Evolutionary conservation across 1,284 basidiomycete species (phyloP).

Genomic region (Quambalaria eucalypti): DNA sequence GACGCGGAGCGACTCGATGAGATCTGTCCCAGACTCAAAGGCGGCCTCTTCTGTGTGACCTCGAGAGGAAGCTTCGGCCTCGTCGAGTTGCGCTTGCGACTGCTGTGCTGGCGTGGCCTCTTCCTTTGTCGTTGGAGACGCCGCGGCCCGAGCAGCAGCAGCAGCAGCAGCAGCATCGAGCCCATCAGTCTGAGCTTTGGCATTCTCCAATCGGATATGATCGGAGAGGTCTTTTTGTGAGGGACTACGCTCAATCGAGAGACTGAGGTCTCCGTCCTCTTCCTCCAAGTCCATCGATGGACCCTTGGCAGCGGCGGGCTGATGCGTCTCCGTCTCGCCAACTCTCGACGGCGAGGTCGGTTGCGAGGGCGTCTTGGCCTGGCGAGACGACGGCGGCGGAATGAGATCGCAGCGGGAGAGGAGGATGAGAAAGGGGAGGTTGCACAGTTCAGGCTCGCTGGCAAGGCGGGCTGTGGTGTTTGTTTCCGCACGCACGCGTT

Average conservation of each 20-base stretch:
- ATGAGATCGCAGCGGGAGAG: not conserved
- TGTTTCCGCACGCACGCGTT: no score
- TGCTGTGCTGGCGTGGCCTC: no score
- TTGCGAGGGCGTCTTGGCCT: not conserved
- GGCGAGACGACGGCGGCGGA: not conserved
- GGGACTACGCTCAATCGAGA: not conserved
- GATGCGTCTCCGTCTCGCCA: not conserved
- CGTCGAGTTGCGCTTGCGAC: no score
- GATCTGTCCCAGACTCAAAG: no score
- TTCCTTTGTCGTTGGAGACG: no score
- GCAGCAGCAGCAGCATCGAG: no score
- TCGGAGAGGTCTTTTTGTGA: no score
- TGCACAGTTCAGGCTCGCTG: not conserved
- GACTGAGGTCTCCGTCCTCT: not conserved
- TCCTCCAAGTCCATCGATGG: not conserved
- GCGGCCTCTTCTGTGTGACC: no score
- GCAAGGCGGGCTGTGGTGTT: not conserved
- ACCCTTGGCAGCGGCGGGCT: not conserved
- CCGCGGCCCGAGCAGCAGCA: no score
- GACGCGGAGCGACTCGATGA: not conserved
- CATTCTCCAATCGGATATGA: no score
- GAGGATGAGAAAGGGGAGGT: not conserved
- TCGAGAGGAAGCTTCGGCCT: no score
- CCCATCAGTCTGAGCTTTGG: no score
- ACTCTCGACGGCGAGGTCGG: not conserved